Percentiles rank a stretch among this genome's conserved stretches.
These are phyloP conservation scores for Hericium coralloides DNA, from an alignment of 768 basidiomycete species.

Conservation along the genomic window DNA sequence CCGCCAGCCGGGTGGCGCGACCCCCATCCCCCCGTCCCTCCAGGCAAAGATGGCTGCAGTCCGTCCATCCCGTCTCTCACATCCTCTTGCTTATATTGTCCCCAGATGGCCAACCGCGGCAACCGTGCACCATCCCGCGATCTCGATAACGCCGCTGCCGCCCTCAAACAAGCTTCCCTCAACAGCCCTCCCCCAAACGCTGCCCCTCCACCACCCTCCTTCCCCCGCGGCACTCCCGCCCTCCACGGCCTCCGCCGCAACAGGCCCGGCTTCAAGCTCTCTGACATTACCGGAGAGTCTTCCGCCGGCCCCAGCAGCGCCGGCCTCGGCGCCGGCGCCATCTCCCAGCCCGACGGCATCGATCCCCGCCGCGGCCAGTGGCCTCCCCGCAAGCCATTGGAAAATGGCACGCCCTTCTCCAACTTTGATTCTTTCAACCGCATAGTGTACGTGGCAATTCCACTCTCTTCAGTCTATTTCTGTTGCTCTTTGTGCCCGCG, in stretches of 20 bases:
- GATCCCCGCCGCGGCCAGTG: conserved; percentile 19
- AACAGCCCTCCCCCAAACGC: conserved; percentile 10
- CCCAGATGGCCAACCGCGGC: conserved; percentile 38
- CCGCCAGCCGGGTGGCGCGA: conserved; percentile 30
- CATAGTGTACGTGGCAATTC: conserved; percentile 65
- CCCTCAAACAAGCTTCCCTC: conserved; percentile 30
- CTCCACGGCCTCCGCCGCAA: conserved; percentile 34
- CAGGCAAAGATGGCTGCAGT: conserved; percentile 94
- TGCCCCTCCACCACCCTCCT: conserved; percentile 22
- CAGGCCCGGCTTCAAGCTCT: conserved; percentile 52
- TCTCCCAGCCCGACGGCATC: conserved; percentile 31
- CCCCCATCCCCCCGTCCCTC: conserved; percentile 79
- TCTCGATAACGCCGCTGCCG: conserved; percentile 33
- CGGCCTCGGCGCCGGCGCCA: conserved; percentile 64
- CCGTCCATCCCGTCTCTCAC: conserved; percentile 19
- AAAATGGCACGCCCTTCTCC: conserved; percentile 72
- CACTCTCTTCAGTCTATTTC: not conserved
- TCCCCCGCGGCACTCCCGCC: conserved; percentile 24
- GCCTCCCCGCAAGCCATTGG: conserved; percentile 18
- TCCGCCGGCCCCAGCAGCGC: conserved; percentile 48
- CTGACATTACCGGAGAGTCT: conserved; percentile 40
- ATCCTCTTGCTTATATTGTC: conserved; percentile 13
- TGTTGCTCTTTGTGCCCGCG: not conserved
- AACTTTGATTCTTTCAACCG: conserved; percentile 61
- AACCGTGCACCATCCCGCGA: conserved; percentile 21